These are phyloP conservation scores for Xylariaceae sp. DNA, from an alignment of 2,329 filamentous ascomycete species.

Conservation along the genomic window DNA sequence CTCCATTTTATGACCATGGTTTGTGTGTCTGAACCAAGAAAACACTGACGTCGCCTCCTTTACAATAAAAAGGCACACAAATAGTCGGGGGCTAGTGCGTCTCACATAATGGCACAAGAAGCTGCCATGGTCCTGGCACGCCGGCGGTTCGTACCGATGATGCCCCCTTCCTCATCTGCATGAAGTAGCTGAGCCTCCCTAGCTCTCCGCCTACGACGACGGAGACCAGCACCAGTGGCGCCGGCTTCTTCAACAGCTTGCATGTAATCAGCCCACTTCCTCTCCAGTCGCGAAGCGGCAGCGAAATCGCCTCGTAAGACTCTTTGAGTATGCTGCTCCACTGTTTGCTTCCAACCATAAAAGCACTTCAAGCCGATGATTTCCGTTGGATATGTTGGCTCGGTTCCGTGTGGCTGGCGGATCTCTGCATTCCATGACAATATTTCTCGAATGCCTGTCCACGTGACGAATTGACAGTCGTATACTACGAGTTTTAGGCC, in stretches of 20 bases:
- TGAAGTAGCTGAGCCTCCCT: conserved; percentile 78
- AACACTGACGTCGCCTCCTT: too few species aligned
- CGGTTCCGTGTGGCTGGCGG: conserved; percentile 43
- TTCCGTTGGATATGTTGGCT: conserved; percentile 64
- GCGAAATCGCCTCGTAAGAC: conserved; percentile 73
- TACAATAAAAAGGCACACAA: too few species aligned
- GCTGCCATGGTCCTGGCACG: conserved; percentile 58
- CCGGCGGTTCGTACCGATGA: conserved; percentile 49
- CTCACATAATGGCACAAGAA: conserved; percentile 63
- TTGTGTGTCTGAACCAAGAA: too few species aligned
- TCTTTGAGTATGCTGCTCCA: conserved; percentile 87
- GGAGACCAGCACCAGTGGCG: conserved; percentile 58
- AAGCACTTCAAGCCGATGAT: conserved; percentile 88
- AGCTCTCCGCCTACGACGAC: conserved; percentile 70
- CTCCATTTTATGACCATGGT: too few species aligned
- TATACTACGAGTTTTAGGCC: conserved; percentile 79
- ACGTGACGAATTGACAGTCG: conserved; percentile 88
- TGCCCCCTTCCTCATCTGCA: conserved; percentile 74
- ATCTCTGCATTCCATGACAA: conserved; percentile 79
- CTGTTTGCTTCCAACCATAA: conserved; percentile 91
- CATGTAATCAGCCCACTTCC: conserved; percentile 94
- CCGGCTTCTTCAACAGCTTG: conserved; percentile 83
- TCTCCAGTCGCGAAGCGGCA: conserved; percentile 73
- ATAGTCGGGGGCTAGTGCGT: not conserved
- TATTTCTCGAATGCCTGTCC: conserved; percentile 85